Evolutionary conservation across 2,329 filamentous ascomycete species (phyloP).

Genomic region (Coniochaeta sp.): DNA sequence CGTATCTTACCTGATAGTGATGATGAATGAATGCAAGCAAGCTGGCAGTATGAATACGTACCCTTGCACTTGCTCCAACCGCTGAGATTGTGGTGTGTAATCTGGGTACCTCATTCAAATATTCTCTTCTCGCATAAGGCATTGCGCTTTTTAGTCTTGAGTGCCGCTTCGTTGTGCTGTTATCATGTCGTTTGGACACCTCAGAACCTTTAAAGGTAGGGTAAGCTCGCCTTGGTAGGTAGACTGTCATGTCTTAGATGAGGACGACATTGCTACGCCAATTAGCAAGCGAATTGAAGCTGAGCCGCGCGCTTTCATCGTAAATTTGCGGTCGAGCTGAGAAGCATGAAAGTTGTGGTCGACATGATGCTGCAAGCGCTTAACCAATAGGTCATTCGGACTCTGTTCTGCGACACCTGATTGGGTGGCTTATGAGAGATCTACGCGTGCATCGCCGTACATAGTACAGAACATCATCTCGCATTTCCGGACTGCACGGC

Average conservation of each 20-base stretch:
- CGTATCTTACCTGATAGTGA: conserved; percentile 1
- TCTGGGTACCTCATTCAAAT: neutral
- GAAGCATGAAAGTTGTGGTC: neutral
- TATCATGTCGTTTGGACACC: neutral
- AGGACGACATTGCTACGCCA: too few species aligned
- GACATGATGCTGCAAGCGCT: neutral
- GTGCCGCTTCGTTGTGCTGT: neutral
- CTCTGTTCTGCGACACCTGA: neutral
- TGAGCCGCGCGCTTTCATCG: neutral
- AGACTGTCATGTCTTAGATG: too few species aligned
- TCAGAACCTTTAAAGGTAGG: neutral
- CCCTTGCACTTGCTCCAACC: neutral
- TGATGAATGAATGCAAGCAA: neutral
- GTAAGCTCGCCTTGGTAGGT: neutral
- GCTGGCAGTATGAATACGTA: neutral
- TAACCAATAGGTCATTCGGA: neutral
- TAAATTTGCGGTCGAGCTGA: neutral
- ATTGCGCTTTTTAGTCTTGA: neutral
- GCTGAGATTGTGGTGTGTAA: neutral
- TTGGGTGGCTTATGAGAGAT: neutral
- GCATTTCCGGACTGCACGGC: neutral
- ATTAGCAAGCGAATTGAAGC: neutral
- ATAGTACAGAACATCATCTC: neutral
- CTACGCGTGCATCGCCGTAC: neutral
- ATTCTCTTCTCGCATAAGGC: neutral